Conservation (phyloP, 139 green algal genomes). For the Edaphochlamys debaryana region DNA sequence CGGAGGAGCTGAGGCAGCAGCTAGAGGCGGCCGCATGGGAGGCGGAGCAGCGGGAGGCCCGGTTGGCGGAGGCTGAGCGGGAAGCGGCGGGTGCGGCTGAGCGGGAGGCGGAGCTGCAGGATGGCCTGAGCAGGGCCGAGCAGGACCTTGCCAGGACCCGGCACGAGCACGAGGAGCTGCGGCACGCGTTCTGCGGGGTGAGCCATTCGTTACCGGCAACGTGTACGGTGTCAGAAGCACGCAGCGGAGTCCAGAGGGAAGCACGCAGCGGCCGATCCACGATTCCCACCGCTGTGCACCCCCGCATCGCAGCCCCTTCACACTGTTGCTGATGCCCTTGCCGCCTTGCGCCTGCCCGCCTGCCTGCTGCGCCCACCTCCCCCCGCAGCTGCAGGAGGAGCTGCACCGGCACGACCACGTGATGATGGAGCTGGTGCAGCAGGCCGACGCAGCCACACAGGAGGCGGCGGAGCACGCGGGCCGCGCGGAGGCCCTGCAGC, state of each 20-base stretch:
- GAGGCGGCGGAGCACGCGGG: not conserved
- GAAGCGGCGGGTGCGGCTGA: not conserved
- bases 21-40: conserved; percentile 20
- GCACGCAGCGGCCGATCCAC: too few relatives aligned
- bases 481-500: not conserved
- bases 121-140: not conserved
- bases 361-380: not conserved
- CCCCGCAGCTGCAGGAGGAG: conserved; percentile 1
- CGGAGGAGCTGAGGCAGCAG: conserved; percentile 7
- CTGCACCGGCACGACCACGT: not conserved
- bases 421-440: not conserved
- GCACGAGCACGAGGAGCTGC: not conserved
- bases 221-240: too few relatives aligned
- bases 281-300: too few relatives aligned
- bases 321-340: too few relatives aligned
- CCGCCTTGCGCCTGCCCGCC: too few relatives aligned
- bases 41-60: not conserved
- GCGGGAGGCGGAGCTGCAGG: not conserved
- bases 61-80: not conserved
- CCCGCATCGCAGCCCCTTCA: too few relatives aligned
- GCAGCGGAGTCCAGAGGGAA: too few relatives aligned
- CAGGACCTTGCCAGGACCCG: not conserved
- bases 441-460: not conserved
- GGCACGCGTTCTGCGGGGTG: not conserved
- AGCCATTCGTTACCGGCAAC: too few relatives aligned